Evolutionary conservation across 2,329 filamentous ascomycete species (phyloP).

Genomic region (Colletotrichum tropicicola): DNA sequence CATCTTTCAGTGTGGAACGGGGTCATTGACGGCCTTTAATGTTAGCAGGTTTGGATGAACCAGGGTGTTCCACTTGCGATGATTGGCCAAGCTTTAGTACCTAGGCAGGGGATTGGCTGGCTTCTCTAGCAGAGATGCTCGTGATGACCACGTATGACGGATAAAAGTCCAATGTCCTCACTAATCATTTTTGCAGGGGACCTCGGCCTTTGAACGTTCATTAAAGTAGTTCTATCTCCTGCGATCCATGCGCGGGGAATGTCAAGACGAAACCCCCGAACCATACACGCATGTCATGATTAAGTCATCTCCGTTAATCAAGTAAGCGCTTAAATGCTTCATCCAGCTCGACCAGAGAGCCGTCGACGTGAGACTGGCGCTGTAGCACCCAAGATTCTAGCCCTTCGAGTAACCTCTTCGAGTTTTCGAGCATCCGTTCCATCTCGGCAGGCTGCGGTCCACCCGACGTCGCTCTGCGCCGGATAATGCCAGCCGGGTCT

Average conservation of each 20-base stretch:
- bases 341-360: neutral
- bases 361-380: neutral
- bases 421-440: constrained; percentile 7
- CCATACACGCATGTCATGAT: no score
- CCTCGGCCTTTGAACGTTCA: no score
- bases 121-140: no score
- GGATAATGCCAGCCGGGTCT: constrained; percentile 15
- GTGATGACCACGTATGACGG: no score
- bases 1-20: neutral
- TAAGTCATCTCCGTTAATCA: fast-evolving
- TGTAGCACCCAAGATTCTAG: constrained; percentile 1
- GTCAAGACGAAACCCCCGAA: no score
- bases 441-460: constrained; percentile 21
- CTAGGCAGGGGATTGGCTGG: no score
- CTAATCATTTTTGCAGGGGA: no score
- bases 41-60: neutral
- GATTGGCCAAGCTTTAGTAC: no score
- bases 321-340: neutral
- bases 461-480: constrained; percentile 9
- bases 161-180: no score
- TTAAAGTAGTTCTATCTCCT: no score
- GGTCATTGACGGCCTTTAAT: neutral
- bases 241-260: no score
- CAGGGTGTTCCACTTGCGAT: neutral
- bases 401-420: neutral